These are phyloP conservation scores for Plasmodium vivax DNA, from an alignment of 169 alveolate genomes.

Conservation along the genomic window DNA sequence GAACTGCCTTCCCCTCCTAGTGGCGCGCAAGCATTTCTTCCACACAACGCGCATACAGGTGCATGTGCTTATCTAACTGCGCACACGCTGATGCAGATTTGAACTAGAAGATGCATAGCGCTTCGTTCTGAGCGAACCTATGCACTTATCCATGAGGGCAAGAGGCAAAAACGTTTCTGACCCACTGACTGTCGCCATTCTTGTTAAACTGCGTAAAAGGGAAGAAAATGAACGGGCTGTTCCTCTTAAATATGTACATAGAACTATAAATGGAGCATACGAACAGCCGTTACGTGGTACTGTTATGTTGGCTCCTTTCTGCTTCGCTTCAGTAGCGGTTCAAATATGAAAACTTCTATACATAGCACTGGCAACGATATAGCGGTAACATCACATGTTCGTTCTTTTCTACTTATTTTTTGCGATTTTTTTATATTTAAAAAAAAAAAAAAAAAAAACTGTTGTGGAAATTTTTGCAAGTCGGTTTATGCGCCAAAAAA, in stretches of 20 bases:
- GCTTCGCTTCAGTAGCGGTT: not conserved
- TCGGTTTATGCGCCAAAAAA: not conserved
- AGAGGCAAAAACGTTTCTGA: constrained; percentile 90
- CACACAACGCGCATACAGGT: not conserved
- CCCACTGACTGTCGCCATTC: constrained; percentile 83
- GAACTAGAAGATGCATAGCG: not conserved
- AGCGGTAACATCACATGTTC: not conserved
- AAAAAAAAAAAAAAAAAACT: not conserved
- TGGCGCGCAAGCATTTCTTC: not conserved
- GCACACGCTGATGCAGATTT: not conserved
- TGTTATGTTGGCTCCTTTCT: not conserved
- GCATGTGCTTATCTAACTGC: not conserved
- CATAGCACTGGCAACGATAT: not conserved
- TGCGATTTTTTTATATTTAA: not conserved
- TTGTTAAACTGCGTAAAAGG: constrained; percentile 10
- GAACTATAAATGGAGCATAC: not conserved
- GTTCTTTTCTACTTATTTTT: not conserved
- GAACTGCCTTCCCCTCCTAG: not conserved
- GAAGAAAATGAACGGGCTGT: not conserved
- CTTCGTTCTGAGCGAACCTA: constrained; percentile 53
- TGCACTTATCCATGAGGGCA: constrained; percentile 95
- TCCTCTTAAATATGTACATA: not conserved
- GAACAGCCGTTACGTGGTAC: not conserved
- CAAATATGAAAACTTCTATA: not conserved
- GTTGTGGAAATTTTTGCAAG: not conserved